phyloP scores from a whole-genome alignment of 345 rosid species.

The Mallotus nudiflorus region DNA sequence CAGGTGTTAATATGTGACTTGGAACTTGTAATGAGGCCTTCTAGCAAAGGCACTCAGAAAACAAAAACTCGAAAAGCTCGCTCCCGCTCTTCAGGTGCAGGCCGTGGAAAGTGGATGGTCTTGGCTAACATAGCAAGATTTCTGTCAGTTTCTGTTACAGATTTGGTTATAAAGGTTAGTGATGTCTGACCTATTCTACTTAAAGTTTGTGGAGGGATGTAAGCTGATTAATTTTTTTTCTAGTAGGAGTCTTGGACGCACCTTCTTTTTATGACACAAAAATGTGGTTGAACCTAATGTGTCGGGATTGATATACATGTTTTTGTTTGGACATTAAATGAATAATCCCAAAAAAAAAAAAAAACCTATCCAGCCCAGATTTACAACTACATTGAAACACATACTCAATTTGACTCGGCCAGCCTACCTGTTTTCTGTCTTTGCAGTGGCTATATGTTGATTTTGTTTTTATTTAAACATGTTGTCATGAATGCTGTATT shows the following conservation, averaged over 20 bases:
- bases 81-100: slow-evolving; percentile 44
- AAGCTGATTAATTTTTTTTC: not conserved
- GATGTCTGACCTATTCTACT: not conserved
- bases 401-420: not conserved
- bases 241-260: not conserved
- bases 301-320: not conserved
- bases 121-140: slow-evolving; percentile 84
- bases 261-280: not conserved
- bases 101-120: slow-evolving; percentile 94
- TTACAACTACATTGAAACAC: not conserved
- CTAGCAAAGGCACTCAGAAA: slow-evolving; percentile 53
- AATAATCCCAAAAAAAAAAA: too few species aligned
- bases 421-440: not conserved
- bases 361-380: not conserved
- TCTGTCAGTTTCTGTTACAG: slow-evolving; percentile 82
- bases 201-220: not conserved
- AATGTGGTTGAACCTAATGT: not conserved
- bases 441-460: not conserved
- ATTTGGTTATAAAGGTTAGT: slow-evolving; percentile 81
- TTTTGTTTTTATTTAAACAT: too few species aligned
- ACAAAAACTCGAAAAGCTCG: slow-evolving; percentile 52
- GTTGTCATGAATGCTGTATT: too few species aligned
- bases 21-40: slow-evolving; percentile 79
- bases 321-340: not conserved
- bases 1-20: slow-evolving; percentile 81